These are phyloP conservation scores for Clarireedia monteithiana DNA, from an alignment of 2,329 filamentous ascomycete species.

Conservation along the genomic window DNA sequence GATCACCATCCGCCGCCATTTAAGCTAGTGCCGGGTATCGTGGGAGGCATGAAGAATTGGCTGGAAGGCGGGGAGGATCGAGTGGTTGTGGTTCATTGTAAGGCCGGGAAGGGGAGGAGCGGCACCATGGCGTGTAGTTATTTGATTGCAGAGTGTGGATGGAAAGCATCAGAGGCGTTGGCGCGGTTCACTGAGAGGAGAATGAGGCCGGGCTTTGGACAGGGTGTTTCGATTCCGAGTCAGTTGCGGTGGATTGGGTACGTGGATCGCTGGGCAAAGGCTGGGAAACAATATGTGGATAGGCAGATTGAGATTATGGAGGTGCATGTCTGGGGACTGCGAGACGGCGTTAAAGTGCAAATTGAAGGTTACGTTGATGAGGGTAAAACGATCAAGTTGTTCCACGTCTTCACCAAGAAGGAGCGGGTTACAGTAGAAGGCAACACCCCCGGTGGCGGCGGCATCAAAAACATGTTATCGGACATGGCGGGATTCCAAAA, in stretches of 20 bases:
- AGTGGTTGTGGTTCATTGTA: constrained; percentile 91
- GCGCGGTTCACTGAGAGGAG: constrained; percentile 69
- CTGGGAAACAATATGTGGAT: constrained; percentile 74
- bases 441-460: constrained; percentile 40
- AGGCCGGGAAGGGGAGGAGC: constrained; percentile 90
- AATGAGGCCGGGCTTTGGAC: constrained; percentile 84
- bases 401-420: constrained; percentile 69
- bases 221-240: constrained; percentile 86
- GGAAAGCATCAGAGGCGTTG: constrained; percentile 56
- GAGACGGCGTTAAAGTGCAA: constrained; percentile 79
- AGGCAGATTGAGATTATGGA: constrained; percentile 77
- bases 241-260: constrained; percentile 85
- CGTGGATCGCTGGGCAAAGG: constrained; percentile 74
- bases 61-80: constrained; percentile 41
- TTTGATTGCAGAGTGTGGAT: constrained; percentile 78
- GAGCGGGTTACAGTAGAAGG: constrained; percentile 66
- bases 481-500: constrained; percentile 39
- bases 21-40: constrained; percentile 74
- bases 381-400: constrained; percentile 74
- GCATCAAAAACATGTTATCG: constrained; percentile 44
- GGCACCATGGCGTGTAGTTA: constrained; percentile 86
- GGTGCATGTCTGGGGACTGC: constrained; percentile 81
- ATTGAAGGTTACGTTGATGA: constrained; percentile 84
- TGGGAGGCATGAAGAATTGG: constrained; percentile 92
- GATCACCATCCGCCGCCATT: constrained; percentile 98